A percentile compares a stretch with the other conserved stretches of the same genome.
These are phyloP conservation scores for Epichloe festucae DNA, from an alignment of 2,329 filamentous ascomycete genomes.

Conservation along the genomic window DNA sequence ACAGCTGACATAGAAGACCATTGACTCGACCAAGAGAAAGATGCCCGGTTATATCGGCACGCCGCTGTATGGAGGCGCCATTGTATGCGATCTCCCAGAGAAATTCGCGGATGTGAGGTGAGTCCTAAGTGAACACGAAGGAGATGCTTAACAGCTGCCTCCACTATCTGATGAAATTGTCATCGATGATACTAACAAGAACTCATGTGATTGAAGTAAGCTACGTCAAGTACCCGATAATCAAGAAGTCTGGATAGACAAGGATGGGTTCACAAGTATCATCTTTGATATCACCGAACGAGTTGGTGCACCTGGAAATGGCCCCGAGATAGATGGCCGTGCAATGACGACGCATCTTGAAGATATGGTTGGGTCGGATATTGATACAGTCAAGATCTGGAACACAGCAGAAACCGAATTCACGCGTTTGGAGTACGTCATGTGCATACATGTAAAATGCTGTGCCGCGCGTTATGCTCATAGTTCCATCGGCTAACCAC, in stretches of 20 bases:
- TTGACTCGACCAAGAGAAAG: not conserved
- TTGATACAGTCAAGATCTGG: slow-evolving; percentile 53
- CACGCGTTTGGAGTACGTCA: slow-evolving; percentile 37
- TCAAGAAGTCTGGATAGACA: slow-evolving; percentile 86
- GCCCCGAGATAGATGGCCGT: slow-evolving; percentile 51
- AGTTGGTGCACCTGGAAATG: slow-evolving; percentile 42
- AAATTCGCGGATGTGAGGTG: slow-evolving; percentile 64
- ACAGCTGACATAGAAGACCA: not conserved
- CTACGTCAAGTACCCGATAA: slow-evolving; percentile 70
- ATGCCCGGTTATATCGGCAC: slow-evolving; percentile 45
- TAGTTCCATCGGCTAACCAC: slow-evolving; percentile 12
- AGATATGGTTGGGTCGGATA: slow-evolving; percentile 53
- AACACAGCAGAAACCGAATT: slow-evolving; percentile 49
- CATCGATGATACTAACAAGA: not conserved
- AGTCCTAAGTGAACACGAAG: not conserved
- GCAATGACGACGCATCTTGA: slow-evolving; percentile 58
- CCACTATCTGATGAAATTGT: not conserved
- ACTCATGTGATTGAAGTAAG: slow-evolving; percentile 31
- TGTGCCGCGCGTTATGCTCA: not conserved
- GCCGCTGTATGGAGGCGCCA: slow-evolving; percentile 59
- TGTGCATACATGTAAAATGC: not conserved
- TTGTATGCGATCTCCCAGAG: slow-evolving; percentile 53
- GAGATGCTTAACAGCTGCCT: slow-evolving; percentile 11
- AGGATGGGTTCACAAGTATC: slow-evolving; percentile 70
- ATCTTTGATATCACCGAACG: slow-evolving; percentile 86